These are phyloP conservation scores for Cyberlindnera suaveolens DNA, from an alignment of 805 yeast genomes.

Conservation along the genomic window DNA sequence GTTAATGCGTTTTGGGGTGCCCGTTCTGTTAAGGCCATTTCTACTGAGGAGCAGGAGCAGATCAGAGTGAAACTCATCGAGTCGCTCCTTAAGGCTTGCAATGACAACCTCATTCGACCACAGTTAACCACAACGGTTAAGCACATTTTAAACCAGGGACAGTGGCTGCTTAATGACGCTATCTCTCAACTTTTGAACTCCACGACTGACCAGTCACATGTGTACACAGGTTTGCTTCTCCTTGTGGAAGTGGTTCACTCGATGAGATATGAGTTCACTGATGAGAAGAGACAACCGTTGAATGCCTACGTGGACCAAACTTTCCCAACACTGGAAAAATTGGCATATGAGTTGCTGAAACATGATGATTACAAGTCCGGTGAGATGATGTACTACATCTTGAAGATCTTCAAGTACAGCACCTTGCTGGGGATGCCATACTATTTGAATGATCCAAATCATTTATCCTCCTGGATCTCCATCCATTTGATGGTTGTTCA, in stretches of 20 bases:
- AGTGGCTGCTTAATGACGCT: conserved; percentile 26
- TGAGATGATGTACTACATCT: conserved; percentile 50
- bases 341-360: conserved; percentile 38
- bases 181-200: conserved; percentile 31
- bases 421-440: conserved; percentile 55
- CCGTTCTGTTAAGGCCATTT: conserved; percentile 26
- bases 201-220: conserved; percentile 29
- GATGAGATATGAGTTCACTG: conserved; percentile 54
- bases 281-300: conserved; percentile 41
- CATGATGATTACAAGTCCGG: conserved; percentile 29
- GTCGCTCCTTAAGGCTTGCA: conserved; percentile 39
- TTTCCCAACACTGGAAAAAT: conserved; percentile 49
- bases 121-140: conserved; percentile 55
- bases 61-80: conserved; percentile 50
- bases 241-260: conserved; percentile 49
- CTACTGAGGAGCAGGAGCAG: conserved; percentile 44
- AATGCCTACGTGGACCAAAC: conserved; percentile 41
- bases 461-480: conserved; percentile 54
- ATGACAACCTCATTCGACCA: conserved; percentile 39
- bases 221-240: conserved; percentile 50
- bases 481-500: conserved; percentile 57
- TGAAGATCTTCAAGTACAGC: conserved; percentile 61
- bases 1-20: conserved; percentile 48
- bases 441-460: conserved; percentile 33
- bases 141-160: conserved; percentile 42